Conservation (phyloP, 768 basidiomycete species). For the Rhodotorula graminis region DNA sequence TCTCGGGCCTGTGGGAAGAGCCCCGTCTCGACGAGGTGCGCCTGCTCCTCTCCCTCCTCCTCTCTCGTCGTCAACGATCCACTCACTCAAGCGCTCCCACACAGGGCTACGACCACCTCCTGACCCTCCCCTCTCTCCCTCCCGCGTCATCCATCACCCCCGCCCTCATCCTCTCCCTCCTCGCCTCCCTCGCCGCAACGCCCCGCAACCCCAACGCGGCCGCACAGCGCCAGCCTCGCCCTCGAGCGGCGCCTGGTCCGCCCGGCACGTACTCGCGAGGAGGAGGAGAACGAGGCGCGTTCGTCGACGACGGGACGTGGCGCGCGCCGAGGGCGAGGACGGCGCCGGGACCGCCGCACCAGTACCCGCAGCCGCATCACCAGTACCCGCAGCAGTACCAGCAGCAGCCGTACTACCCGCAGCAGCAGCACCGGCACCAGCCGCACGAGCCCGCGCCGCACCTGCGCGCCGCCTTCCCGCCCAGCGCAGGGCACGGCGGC, state of each 20-base stretch:
- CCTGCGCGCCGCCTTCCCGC: too few relatives aligned
- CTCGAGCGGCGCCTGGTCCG: neutral
- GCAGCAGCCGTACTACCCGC: too few relatives aligned
- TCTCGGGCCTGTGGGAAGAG: slow-evolving; percentile 19
- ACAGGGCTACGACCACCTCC: slow-evolving; percentile 34
- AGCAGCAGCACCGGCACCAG: too few relatives aligned
- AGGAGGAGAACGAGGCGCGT: neutral
- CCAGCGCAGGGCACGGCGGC: too few relatives aligned
- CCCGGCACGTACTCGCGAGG: neutral
- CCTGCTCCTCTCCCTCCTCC: neutral
- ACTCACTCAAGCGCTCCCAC: neutral
- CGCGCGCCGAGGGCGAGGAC: neutral
- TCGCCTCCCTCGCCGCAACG: neutral
- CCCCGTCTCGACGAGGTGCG: slow-evolving; percentile 28
- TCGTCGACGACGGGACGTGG: slow-evolving; percentile 35
- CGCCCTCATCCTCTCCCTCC: slow-evolving; percentile 19
- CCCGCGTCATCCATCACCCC: slow-evolving; percentile 10
- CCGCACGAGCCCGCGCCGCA: too few relatives aligned
- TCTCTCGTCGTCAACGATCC: too few relatives aligned
- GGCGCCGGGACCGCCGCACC: neutral
- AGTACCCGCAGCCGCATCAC: too few relatives aligned
- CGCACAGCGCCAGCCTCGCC: slow-evolving; percentile 12
- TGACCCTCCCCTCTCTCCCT: slow-evolving; percentile 32
- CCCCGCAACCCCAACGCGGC: slow-evolving; percentile 2
- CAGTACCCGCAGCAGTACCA: too few relatives aligned